These are phyloP conservation scores for Crithidia acanthocephali DNA, from an alignment of 208 protist genomes.

Conservation along the genomic window DNA sequence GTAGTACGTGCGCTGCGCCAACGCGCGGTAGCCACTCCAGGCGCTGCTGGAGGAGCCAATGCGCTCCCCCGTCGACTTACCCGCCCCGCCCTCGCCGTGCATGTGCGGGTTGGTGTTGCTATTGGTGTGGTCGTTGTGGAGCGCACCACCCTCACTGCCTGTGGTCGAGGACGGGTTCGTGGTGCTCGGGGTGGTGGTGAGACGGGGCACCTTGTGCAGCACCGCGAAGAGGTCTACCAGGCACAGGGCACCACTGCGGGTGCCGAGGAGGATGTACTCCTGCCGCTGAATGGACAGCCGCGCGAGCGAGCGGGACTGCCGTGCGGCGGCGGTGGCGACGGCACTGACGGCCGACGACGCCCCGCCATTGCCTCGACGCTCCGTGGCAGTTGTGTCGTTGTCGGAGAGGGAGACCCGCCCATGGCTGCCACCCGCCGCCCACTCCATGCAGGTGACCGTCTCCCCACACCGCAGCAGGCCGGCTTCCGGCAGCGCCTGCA, in stretches of 20 bases:
- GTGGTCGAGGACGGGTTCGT: conserved; percentile 3
- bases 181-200: conserved; percentile 18
- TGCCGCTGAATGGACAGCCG: conserved; percentile 30
- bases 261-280: conserved; percentile 53
- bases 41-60: conserved; percentile 32
- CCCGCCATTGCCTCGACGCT: too few species aligned
- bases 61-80: conserved; percentile 15
- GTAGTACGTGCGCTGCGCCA: conserved; percentile 38
- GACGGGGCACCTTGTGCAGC: conserved; percentile 36
- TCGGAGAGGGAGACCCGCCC: conserved; percentile 23
- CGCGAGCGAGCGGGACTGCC: neutral
- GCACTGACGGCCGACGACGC: too few species aligned
- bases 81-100: neutral
- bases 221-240: conserved; percentile 40
- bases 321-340: neutral
- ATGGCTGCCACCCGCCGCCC: conserved; percentile 46
- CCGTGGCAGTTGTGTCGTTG: neutral
- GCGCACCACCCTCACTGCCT: neutral
- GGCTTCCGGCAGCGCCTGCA: conserved; percentile 69
- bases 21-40: conserved; percentile 30
- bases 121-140: neutral
- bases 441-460: conserved; percentile 70
- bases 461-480: conserved; percentile 49
- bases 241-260: conserved; percentile 38
- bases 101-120: neutral